These are phyloP conservation scores for Xylaria sp. DNA, from an alignment of 2,329 filamentous ascomycete genomes.

Conservation along the genomic window DNA sequence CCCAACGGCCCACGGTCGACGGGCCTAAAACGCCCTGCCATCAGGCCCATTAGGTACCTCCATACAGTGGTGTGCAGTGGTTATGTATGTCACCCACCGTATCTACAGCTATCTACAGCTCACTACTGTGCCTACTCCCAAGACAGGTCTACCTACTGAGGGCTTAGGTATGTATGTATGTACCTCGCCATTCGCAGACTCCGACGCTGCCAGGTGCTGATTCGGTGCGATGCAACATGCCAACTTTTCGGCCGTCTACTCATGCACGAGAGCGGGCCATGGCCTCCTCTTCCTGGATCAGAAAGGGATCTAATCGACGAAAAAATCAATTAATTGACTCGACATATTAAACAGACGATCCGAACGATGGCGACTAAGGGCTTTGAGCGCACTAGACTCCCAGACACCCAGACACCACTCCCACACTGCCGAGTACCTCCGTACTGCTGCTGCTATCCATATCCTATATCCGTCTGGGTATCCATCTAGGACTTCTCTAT, in stretches of 20 bases:
- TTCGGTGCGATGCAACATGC: conserved; percentile 38
- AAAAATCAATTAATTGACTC: conserved; percentile 28
- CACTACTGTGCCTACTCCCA: no score
- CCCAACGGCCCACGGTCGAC: conserved; percentile 32
- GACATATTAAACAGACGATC: conserved; percentile 39
- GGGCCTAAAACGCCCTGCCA: conserved; percentile 15
- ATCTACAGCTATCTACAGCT: no score
- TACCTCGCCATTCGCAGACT: conserved; percentile 36
- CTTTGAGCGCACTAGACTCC: conserved; percentile 9
- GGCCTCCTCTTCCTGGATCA: conserved; percentile 15
- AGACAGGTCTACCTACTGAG: no score
- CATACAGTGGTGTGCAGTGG: background rate
- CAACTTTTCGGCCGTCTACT: conserved; percentile 33
- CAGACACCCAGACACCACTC: background rate
- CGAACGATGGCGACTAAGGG: conserved; percentile 27
- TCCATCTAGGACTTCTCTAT: conserved; percentile 49
- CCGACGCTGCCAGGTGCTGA: conserved; percentile 30
- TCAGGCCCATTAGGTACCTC: background rate
- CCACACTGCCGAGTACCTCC: background rate
- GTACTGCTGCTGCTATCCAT: no score
- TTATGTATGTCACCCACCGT: background rate
- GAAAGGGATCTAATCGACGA: conserved; percentile 24
- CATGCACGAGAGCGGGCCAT: conserved; percentile 41
- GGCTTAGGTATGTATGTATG: conserved; percentile 5
- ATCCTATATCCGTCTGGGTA: background rate